phyloP scores from a whole-genome alignment of 805 yeast species.

The Cephaloascus fragrans region DNA sequence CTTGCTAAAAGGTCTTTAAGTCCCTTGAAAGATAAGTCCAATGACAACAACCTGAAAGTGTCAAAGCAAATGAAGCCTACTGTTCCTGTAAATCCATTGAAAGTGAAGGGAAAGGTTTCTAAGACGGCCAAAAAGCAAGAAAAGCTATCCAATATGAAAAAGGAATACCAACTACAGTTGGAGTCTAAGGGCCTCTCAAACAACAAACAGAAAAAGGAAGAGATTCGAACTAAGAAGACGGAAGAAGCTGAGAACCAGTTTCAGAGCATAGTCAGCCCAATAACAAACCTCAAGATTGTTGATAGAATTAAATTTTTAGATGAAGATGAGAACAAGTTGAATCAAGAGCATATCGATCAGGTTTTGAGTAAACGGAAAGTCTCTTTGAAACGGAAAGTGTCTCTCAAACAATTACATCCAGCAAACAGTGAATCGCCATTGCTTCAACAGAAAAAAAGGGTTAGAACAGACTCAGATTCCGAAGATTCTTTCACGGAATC shows the following conservation, averaged over 20 bases:
- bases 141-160: not conserved
- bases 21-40: not conserved
- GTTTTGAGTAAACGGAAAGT: not conserved
- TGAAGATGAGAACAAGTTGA: not conserved
- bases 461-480: not conserved
- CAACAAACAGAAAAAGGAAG: not conserved
- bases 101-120: not conserved
- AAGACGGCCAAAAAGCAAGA: conserved; percentile 1
- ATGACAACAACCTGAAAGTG: not conserved
- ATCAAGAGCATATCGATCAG: not conserved
- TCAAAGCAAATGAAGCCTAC: too few species aligned
- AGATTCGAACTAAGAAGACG: not conserved
- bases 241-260: not conserved
- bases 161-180: not conserved
- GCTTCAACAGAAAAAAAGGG: not conserved
- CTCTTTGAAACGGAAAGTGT: too few species aligned
- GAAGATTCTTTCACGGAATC: not conserved
- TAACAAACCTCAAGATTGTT: not conserved
- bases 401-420: not conserved
- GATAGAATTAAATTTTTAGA: not conserved
- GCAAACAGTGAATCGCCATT: not conserved
- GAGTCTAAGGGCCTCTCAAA: not conserved
- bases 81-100: not conserved
- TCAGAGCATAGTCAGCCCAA: not conserved
- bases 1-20: not conserved